phyloP scores from a whole-genome alignment of 495 filamentous ascomycete species.

The Pseudoneurospora amorphoporcata region DNA sequence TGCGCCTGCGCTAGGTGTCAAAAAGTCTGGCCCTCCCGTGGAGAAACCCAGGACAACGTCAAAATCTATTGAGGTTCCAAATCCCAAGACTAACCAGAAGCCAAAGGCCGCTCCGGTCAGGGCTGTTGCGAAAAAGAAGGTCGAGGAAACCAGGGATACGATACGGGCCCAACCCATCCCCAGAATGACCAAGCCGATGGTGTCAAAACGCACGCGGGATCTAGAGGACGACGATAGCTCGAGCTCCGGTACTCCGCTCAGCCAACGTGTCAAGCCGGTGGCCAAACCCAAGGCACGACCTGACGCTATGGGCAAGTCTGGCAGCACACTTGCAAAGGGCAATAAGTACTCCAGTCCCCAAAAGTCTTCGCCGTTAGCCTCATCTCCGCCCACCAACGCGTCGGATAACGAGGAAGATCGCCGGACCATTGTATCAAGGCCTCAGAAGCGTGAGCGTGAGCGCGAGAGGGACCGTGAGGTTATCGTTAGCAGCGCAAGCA shows the following conservation, averaged over 20 bases:
- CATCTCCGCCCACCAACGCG: slow-evolving; percentile 67
- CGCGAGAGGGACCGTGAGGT: slow-evolving; percentile 22
- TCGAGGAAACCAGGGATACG: slow-evolving; percentile 20
- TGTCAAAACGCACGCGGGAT: slow-evolving; percentile 25
- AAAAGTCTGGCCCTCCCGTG: slow-evolving; percentile 25
- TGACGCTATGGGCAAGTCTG: neutral
- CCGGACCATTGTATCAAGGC: neutral
- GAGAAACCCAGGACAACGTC: slow-evolving; percentile 14
- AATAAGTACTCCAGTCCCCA: neutral
- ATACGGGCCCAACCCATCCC: slow-evolving; percentile 22
- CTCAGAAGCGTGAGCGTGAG: slow-evolving; percentile 14
- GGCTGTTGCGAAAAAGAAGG: slow-evolving; percentile 6
- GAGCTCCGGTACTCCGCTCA: slow-evolving; percentile 39
- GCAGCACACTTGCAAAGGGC: neutral
- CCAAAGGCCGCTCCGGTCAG: slow-evolving; percentile 7
- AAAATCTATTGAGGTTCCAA: slow-evolving; percentile 21
- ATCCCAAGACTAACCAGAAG: slow-evolving; percentile 11
- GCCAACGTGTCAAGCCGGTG: slow-evolving; percentile 37
- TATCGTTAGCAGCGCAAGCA: slow-evolving; percentile 17
- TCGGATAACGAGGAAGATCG: slow-evolving; percentile 47
- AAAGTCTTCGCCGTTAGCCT: slow-evolving; percentile 65
- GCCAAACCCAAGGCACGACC: slow-evolving; percentile 8
- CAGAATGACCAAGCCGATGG: slow-evolving; percentile 18
- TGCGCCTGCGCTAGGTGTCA: slow-evolving; percentile 15
- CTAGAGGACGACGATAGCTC: slow-evolving; percentile 42